Base-by-base conservation (phyloP, 495 filamentous ascomycete genomes). In the Hypoxylon lienhwacheense region DNA sequence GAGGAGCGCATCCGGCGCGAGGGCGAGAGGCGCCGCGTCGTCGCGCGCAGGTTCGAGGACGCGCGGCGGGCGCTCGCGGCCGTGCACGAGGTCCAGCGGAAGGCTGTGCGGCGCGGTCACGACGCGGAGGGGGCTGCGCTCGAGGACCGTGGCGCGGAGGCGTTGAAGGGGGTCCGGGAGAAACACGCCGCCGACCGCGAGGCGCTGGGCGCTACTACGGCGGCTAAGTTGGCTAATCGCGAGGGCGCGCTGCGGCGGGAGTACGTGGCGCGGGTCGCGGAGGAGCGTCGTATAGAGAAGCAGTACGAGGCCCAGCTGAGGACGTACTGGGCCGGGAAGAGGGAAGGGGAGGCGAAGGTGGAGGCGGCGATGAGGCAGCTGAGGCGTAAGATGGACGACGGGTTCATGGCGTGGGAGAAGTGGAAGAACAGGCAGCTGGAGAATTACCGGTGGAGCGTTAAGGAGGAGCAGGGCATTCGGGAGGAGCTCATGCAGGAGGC, bases 201-300 rank as follows among this genome's bases (percentile, higher is more conserved):
- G 45, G 52, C 49, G 36, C 32, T 64, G 3, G 39, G 35, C 7
- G 35, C 37, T 3, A 46, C 19, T 4, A 40, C 29, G 2, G 57
- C 58, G 5, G 45, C 33, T 1, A 51, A 60, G 15, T 26, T 71
- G 6, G 28, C 24, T 24, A 45, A 58, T 14, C 42, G 43, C 11
- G 66, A 71, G 49, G 29, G 24, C 3, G 35, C 31, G 21, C 59
- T 65, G 39, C 28, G 63, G n/a, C 32, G 47, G 0, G 70, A 73
- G 10, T 67, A 57, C 32, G 32, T 26, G 4, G 37, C 56, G 15
- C 66, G 71, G 3, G 53, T 51, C 10, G 52, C 45, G 1, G 50
- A 59, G 37, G 69, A 73, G 53, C 43, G 48, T 10, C 47, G 35
- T 5, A 54, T 73, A 12, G 71, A 72, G 55, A 59, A 68, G 2